Conservation (phyloP, 257 asterid species). For the Haberlea rhodopensis region DNA sequence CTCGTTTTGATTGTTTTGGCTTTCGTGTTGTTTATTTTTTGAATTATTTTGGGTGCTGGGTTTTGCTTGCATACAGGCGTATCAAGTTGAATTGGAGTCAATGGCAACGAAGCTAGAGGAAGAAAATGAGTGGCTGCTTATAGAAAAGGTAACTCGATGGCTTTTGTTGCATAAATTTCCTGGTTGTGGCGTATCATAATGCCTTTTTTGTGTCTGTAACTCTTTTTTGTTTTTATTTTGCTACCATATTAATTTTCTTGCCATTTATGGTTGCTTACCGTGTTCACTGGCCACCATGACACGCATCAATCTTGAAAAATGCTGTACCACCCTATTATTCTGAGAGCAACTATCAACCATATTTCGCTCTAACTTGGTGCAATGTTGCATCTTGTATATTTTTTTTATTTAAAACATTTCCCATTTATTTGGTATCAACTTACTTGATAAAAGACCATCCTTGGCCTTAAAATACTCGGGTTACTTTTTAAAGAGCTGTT, state of each 20-base stretch:
- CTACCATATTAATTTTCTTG: neutral
- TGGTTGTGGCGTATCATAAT: neutral
- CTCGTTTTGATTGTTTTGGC: conserved; percentile 1
- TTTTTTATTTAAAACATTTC: too few species aligned
- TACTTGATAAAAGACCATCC: neutral
- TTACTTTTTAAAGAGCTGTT: neutral
- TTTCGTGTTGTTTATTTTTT: neutral
- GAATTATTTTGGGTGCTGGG: conserved; percentile 11
- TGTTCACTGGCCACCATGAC: neutral
- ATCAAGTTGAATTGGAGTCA: conserved; percentile 78
- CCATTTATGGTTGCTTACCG: neutral
- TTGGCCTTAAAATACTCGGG: neutral
- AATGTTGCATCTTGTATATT: neutral
- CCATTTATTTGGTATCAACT: neutral
- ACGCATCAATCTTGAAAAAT: neutral
- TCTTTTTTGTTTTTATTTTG: neutral
- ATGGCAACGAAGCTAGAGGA: conserved; percentile 78
- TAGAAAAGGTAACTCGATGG: conserved; percentile 57
- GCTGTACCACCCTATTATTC: neutral
- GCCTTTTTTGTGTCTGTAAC: neutral
- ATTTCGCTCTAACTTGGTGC: neutral
- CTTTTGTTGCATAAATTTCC: conserved; percentile 1
- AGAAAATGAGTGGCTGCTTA: conserved; percentile 68
- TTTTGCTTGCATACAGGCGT: conserved; percentile 49
- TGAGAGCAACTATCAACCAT: neutral